phyloP scores from a whole-genome alignment of 2,329 filamentous ascomycete genomes.

The Botrytis aclada region DNA sequence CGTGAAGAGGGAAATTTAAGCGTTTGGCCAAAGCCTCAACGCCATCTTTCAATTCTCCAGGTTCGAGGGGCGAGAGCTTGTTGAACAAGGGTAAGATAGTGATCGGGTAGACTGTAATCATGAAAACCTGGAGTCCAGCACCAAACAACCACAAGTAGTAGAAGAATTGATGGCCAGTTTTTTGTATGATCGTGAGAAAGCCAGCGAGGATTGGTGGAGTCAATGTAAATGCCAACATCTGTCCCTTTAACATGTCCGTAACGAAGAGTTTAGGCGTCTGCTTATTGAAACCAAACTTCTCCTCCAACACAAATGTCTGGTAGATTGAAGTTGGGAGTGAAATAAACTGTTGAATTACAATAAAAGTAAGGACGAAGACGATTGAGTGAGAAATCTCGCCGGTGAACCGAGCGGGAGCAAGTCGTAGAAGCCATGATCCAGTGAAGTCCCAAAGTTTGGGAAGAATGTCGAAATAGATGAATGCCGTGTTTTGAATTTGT shows the following conservation, averaged over 20 bases:
- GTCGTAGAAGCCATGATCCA: slow-evolving; percentile 69
- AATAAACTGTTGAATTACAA: slow-evolving; percentile 74
- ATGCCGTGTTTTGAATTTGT: slow-evolving; percentile 82
- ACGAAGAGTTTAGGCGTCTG: slow-evolving; percentile 87
- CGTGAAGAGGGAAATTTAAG: slow-evolving; percentile 86
- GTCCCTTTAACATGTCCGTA: slow-evolving; percentile 86
- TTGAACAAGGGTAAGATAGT: slow-evolving; percentile 95
- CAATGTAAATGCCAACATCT: slow-evolving; percentile 74
- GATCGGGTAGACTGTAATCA: slow-evolving; percentile 94
- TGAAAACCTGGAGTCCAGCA: slow-evolving; percentile 84
- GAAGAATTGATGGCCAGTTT: slow-evolving; percentile 92
- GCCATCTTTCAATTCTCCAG: slow-evolving; percentile 80
- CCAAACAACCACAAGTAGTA: slow-evolving; percentile 97
- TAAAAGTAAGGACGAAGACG: slow-evolving; percentile 85
- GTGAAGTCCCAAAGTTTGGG: slow-evolving; percentile 86
- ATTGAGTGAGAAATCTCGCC: slow-evolving; percentile 95
- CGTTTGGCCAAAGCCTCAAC: slow-evolving; percentile 81
- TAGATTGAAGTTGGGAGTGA: slow-evolving; percentile 83
- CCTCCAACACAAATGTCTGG: slow-evolving; percentile 92
- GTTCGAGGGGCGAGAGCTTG: slow-evolving; percentile 88
- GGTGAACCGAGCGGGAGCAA: slow-evolving; percentile 72
- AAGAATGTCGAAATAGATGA: slow-evolving; percentile 87
- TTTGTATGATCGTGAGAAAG: slow-evolving; percentile 90
- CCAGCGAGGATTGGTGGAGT: slow-evolving; percentile 85
- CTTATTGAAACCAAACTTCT: slow-evolving; percentile 98